Conservation (phyloP, 257 asterid genomes). For the Coffea eugenioides region DNA sequence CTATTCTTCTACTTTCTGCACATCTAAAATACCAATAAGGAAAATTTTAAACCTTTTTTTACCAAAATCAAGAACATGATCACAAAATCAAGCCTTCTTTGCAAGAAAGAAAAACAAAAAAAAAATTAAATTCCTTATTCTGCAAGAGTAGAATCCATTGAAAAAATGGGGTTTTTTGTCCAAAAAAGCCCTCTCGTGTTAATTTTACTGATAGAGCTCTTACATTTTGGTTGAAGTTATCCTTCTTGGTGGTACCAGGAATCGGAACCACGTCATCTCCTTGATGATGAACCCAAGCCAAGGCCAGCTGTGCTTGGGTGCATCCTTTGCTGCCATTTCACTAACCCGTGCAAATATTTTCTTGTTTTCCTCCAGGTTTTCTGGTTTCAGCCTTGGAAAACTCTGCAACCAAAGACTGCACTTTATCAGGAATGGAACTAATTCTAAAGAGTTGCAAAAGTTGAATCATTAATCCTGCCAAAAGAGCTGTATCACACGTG, state of each 20-base stretch:
- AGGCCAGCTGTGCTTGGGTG: slow-evolving; percentile 34
- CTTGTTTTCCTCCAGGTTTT: slow-evolving; percentile 31
- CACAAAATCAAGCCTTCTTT: too few species aligned
- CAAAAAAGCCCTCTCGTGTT: slow-evolving; percentile 8
- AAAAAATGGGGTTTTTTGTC: too few species aligned
- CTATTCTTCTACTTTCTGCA: too few species aligned
- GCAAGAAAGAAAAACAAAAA: too few species aligned
- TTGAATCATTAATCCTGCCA: neutral
- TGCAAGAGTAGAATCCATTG: too few species aligned
- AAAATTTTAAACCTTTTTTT: too few species aligned
- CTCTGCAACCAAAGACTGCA: neutral
- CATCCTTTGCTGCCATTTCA: slow-evolving; percentile 37
- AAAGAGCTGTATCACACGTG: too few species aligned
- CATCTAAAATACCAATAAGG: too few species aligned
- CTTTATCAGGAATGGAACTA: neutral
- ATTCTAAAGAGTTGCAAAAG: neutral
- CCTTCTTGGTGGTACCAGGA: slow-evolving; percentile 39
- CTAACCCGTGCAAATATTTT: slow-evolving; percentile 20
- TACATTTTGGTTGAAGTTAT: slow-evolving; percentile 33
- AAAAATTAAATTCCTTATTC: too few species aligned
- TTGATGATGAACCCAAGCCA: slow-evolving; percentile 42
- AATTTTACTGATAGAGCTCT: slow-evolving; percentile 29
- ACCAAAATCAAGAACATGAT: too few species aligned
- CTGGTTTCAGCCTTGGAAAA: slow-evolving; percentile 29
- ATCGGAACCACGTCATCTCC: slow-evolving; percentile 39